Percentiles rank a stretch among this genome's conserved stretches.
Evolutionary conservation across 2,329 filamentous ascomycete species (phyloP).

Genomic region (Aspergillus tubingensis): DNA sequence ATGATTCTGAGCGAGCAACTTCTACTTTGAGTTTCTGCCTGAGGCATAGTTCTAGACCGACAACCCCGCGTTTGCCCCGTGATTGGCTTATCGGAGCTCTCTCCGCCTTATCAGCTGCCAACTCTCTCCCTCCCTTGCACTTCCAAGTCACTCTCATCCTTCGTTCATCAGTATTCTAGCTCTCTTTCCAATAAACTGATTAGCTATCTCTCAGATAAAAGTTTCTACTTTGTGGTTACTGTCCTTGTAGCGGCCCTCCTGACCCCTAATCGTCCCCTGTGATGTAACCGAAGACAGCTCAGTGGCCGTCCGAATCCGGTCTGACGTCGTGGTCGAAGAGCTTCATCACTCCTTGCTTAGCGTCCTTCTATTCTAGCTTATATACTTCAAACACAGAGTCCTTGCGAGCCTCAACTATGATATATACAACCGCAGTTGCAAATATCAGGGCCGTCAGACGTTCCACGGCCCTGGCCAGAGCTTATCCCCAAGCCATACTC

Average conservation of each 20-base stretch:
- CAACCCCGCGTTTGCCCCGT: neutral
- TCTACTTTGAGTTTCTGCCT: neutral
- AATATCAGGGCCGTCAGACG: neutral
- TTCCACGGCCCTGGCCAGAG: neutral
- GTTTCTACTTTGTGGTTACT: neutral
- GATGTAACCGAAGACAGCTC: constrained; percentile 1
- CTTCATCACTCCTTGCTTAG: neutral
- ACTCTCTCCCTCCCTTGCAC: neutral
- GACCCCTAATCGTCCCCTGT: neutral
- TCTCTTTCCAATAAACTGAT: neutral
- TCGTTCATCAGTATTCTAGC: neutral
- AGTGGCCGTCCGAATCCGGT: neutral
- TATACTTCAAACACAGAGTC: neutral
- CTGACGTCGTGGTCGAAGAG: neutral
- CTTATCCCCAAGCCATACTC: neutral
- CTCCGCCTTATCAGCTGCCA: neutral
- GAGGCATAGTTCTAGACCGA: neutral
- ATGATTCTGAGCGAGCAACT: neutral
- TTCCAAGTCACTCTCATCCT: neutral
- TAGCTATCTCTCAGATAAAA: neutral
- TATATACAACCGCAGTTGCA: neutral
- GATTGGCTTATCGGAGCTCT: constrained; percentile 4
- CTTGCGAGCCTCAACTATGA: neutral
- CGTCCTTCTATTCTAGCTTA: neutral
- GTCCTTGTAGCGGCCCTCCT: neutral